Evolutionary conservation across 164 flowering plant genomes (phyloP), one percentile per base, ranked within the genome.

Genomic region (Hamamelis virginiana): DNA sequence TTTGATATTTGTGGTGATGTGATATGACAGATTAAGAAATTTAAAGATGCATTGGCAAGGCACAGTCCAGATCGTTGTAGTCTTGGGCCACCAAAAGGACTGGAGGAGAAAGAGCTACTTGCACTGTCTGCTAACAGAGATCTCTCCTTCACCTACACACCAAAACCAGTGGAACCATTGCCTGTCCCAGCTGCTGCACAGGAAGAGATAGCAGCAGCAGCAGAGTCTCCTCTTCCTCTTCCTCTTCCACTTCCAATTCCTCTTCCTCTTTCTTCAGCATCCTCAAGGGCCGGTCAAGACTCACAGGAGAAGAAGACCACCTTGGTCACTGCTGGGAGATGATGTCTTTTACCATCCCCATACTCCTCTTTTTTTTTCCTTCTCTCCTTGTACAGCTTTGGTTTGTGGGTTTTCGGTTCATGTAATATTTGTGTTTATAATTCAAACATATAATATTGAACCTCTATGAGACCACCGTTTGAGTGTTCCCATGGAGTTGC

Each of bases 41-140:
- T 92, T 68, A 90, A 72, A 70, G 89, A 92, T 72, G 95, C 94
- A 52, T 66, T 92, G 70, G 89, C 94, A 21, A 92, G 85, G 79
- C 86, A 92, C 76, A 65, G 72, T 8, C 74, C 95, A 8, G 91
- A 81, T 19, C 75, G 91, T 10, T 87, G 88, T 77, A 82, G 95
- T 74, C 81, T 90, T 47, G 92, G 86, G 12, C 91, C 91, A 46
- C 33, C 89, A 18, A 85, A 82, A 69, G 97, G 97, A 41, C 73
- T 92, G 46, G 95, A 92, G 69, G 92, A 92, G 80, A 82, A 83
- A 52, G 94, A 92, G 79, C 87, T 92, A 38, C 52, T 87, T 1
- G 92, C 92, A 19, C 80, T 89, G 48, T 81, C 92, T 68, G 86
- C 91, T n/a, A 91, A 91, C 77, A 86, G 50, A 71, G 91, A 89